phyloP scores from a whole-genome alignment of 805 yeast genomes.

The Wickerhamomyces bovis region DNA sequence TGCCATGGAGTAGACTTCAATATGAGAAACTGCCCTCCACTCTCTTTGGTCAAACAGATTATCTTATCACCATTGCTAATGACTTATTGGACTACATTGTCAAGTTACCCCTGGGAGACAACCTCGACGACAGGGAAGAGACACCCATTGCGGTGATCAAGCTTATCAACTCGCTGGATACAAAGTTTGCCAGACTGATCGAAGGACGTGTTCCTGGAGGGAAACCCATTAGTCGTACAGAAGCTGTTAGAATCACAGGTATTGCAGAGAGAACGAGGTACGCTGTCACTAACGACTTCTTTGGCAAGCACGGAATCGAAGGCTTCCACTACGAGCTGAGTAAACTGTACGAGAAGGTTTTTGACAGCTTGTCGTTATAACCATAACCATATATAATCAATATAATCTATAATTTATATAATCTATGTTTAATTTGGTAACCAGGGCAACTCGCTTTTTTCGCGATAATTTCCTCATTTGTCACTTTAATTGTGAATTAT shows the following conservation, averaged over 20 bases:
- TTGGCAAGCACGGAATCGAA: slow-evolving; percentile 29
- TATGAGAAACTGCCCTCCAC: slow-evolving; percentile 19
- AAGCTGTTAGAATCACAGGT: slow-evolving; percentile 43
- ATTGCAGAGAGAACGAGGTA: slow-evolving; percentile 48
- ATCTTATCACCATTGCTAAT: slow-evolving; percentile 56
- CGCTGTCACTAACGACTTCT: slow-evolving; percentile 30
- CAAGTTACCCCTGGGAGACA: slow-evolving; percentile 30
- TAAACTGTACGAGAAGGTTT: slow-evolving; percentile 36
- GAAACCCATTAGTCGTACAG: slow-evolving; percentile 39
- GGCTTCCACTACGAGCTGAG: slow-evolving; percentile 42
- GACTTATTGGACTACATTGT: slow-evolving; percentile 58
- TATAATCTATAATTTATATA: no score
- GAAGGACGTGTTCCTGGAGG: slow-evolving; percentile 29
- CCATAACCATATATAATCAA: no score
- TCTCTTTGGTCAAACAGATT: slow-evolving; percentile 55
- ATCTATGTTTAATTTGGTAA: no score
- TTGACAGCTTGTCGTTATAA: slow-evolving; percentile 19
- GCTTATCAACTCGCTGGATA: slow-evolving; percentile 34
- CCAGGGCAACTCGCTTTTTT: no score
- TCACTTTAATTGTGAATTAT: no score
- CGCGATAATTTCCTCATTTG: no score
- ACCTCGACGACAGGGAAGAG: slow-evolving; percentile 17
- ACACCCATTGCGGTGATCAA: slow-evolving; percentile 32
- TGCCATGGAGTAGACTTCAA: slow-evolving; percentile 8
- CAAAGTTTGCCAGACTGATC: slow-evolving; percentile 32